Evolutionary conservation across 1,284 basidiomycete species (phyloP).

Genomic region (Ustilago shanxiensis): DNA sequence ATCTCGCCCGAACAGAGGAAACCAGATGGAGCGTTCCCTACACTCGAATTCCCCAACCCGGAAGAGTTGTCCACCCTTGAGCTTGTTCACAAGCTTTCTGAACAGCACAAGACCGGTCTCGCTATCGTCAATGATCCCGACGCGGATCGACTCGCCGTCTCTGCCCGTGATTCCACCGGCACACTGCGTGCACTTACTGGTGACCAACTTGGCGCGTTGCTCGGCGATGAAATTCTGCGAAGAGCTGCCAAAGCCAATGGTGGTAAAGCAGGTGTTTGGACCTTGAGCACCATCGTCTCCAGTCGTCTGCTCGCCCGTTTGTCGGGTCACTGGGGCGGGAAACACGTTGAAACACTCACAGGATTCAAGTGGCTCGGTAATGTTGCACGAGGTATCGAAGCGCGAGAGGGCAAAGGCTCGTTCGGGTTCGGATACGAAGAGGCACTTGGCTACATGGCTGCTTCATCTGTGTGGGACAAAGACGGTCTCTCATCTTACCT

Average conservation of each 20-base stretch:
- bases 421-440: constrained; percentile 65
- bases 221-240: constrained; percentile 60
- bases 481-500: constrained; percentile 63
- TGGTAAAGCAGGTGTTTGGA: constrained; percentile 37
- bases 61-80: constrained; percentile 62
- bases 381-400: constrained; percentile 50
- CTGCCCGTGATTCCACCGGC: constrained; percentile 51
- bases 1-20: constrained; percentile 59
- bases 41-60: constrained; percentile 63
- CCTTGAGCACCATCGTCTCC: constrained; percentile 61
- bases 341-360: constrained; percentile 60
- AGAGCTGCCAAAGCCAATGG: constrained; percentile 33
- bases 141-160: constrained; percentile 59
- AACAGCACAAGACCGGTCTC: constrained; percentile 50
- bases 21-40: constrained; percentile 62
- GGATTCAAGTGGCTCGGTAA: constrained; percentile 67
- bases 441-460: constrained; percentile 64
- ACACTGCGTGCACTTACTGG: constrained; percentile 57
- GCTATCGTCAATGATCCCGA: constrained; percentile 65
- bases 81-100: constrained; percentile 59
- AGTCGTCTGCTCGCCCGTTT: constrained; percentile 56
- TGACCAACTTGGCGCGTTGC: constrained; percentile 59
- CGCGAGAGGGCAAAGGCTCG: constrained; percentile 39
- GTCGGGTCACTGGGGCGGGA: constrained; percentile 45
- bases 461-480: constrained; percentile 61